Base-by-base conservation (phyloP, 1,284 basidiomycete species). In the Peniophora sp. region DNA sequence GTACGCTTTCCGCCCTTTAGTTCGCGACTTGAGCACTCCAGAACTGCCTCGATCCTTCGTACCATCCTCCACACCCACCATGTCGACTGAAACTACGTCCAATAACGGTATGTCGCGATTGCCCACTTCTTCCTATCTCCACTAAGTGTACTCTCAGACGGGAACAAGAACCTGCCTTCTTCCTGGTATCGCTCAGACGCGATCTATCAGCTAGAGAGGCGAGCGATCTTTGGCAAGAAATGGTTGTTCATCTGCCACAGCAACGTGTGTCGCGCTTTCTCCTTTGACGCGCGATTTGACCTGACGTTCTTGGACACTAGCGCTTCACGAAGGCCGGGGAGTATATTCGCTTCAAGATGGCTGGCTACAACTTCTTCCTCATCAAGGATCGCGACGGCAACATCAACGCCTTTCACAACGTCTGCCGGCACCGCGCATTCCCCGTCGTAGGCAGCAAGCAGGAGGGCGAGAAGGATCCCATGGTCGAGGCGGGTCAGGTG, bases 401-500 rank as follows among this genome's bases (percentile, higher is more conserved):
- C 47, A 56, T 52, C 48, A 50, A 54, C 25, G 50, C 53, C 20
- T 53, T 53, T 43, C 55, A 61, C 50, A 60, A 58, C 38, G 54
- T 58, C n/a, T 60, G 61, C 43, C 51, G 58, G 6, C 58, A 62
- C 45, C 54, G 60, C n/a, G 61, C 58, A 2, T 62, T 56, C 47
- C 61, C 61, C 5, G 57, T 62, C 25, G 38, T 41, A n/a, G 57
- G 59, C 3, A 55, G 55, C 24, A 61, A 61, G 45, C 41, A 53
- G 12, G 47, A 47, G 14, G 61, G 59, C 17, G 36, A 48, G 32
- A n/a, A n/a, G n/a, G 38, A 41, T 20, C 38, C 38, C 19, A 41
- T 41, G 38, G n/a, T 17, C n/a, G 38, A 41, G 19, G 47, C 36
- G n/a, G 47, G 47, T 19, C 56, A 54, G 22, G 50, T 54, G 19